phyloP scores from a whole-genome alignment of 257 asterid species.

The Penstemon newberryi region DNA sequence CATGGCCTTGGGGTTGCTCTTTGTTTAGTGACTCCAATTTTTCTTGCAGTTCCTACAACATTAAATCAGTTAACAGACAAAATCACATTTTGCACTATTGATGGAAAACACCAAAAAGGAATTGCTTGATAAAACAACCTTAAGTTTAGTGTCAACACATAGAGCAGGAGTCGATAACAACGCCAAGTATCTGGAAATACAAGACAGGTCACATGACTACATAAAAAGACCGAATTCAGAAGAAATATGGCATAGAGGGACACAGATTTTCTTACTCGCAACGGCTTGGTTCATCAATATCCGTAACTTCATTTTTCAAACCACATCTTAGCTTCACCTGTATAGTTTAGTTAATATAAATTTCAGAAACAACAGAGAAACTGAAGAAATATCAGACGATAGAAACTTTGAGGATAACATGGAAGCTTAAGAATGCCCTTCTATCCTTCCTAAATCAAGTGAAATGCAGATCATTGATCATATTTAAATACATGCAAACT shows the following conservation, averaged over 20 bases:
- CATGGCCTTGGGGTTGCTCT: conserved; percentile 64
- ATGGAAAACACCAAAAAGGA: background rate
- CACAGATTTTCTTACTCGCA: conserved; percentile 74
- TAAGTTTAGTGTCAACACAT: conserved; percentile 72
- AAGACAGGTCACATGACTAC: conserved; percentile 24
- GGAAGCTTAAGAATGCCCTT: conserved; percentile 10
- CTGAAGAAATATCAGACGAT: conserved; percentile 2
- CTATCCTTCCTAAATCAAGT: conserved; percentile 21
- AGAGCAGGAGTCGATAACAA: conserved; percentile 81
- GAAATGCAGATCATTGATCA: conserved; percentile 10
- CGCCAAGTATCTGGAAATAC: conserved; percentile 64
- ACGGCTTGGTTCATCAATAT: conserved; percentile 97
- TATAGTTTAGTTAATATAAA: conserved; percentile 11
- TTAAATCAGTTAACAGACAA: conserved; percentile 2
- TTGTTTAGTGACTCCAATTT: conserved; percentile 60
- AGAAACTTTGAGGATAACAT: conserved; percentile 1
- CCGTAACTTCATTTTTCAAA: conserved; percentile 73
- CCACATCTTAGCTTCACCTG: conserved; percentile 96
- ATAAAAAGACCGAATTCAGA: background rate
- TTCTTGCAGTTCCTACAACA: conserved; percentile 67
- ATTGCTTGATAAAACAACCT: conserved; percentile 42
- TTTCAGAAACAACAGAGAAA: conserved; percentile 3
- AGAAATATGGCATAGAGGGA: background rate
- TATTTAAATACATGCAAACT: conserved; percentile 16
- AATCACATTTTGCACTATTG: background rate